Evolutionary conservation across 768 basidiomycete species (phyloP).

Genomic region (Suillus subluteus): DNA sequence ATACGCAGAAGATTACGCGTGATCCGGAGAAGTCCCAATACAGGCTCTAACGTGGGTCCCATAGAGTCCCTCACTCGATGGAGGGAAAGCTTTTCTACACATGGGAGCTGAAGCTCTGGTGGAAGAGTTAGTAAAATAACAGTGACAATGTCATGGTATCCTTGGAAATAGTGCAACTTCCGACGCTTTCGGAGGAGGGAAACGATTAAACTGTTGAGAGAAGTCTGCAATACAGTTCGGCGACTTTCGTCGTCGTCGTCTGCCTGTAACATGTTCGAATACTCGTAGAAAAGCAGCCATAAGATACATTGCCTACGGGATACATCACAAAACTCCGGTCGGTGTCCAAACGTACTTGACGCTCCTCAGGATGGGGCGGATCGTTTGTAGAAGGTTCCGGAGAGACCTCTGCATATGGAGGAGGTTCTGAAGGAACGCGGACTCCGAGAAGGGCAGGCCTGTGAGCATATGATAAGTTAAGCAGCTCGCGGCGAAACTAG

Average conservation of each 20-base stretch:
- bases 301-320: constrained; percentile 67
- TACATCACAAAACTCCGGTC: constrained; percentile 93
- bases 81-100: constrained; percentile 74
- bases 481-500: constrained; percentile 9
- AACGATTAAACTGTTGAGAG: constrained; percentile 74
- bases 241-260: constrained; percentile 18
- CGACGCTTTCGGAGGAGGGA: constrained; percentile 74
- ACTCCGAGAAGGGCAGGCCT: constrained; percentile 36
- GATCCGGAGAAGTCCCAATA: constrained; percentile 76
- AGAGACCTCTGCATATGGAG: constrained; percentile 30
- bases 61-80: constrained; percentile 83
- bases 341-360: constrained; percentile 87
- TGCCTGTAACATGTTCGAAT: constrained; percentile 15
- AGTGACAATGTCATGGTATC: constrained; percentile 91
- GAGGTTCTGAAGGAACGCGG: constrained; percentile 44
- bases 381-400: constrained; percentile 14
- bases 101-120: constrained; percentile 54
- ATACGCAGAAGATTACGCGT: constrained; percentile 73
- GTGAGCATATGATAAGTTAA: constrained; percentile 25
- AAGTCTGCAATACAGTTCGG: constrained; percentile 53
- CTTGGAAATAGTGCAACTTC: constrained; percentile 84
- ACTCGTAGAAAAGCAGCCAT: constrained; percentile 16
- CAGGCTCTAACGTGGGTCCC: constrained; percentile 81
- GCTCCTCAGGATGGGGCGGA: constrained; percentile 72
- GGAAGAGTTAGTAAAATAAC: constrained; percentile 81